Percentiles rank a stretch among this genome's conserved stretches.
Conservation (phyloP, 2,329 filamentous ascomycete genomes). For the Blumeriella jaapii region DNA sequence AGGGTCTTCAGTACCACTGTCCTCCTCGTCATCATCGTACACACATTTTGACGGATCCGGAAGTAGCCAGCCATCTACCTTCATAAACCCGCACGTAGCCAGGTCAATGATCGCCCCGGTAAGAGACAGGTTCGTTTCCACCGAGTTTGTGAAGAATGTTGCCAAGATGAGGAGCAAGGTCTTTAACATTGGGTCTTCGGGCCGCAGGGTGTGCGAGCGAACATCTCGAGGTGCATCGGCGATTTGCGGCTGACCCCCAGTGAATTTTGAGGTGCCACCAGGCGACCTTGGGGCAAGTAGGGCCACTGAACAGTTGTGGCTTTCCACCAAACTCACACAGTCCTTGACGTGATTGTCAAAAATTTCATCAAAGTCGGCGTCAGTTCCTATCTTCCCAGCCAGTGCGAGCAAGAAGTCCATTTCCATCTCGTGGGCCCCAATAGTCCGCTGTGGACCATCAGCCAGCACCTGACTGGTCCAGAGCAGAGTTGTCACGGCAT, state of each 20-base stretch:
- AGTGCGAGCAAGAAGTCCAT: constrained; percentile 59
- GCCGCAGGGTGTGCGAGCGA: constrained; percentile 47
- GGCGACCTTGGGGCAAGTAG: constrained; percentile 52
- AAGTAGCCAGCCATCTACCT: constrained; percentile 82
- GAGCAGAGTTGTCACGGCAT: constrained; percentile 68
- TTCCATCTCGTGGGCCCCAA: constrained; percentile 65
- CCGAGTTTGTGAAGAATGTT: constrained; percentile 78
- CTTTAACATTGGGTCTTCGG: constrained; percentile 50
- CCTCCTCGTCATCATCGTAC: constrained; percentile 37
- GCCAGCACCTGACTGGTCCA: constrained; percentile 49
- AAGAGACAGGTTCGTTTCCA: constrained; percentile 81
- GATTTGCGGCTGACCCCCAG: constrained; percentile 42
- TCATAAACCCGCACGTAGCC: constrained; percentile 73
- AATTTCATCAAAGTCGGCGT: constrained; percentile 58
- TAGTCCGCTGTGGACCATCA: constrained; percentile 48
- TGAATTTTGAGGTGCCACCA: constrained; percentile 43
- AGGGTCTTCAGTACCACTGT: constrained; percentile 30
- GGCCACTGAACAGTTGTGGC: constrained; percentile 60
- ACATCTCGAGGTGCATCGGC: constrained; percentile 51
- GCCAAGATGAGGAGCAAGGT: constrained; percentile 60
- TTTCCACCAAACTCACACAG: constrained; percentile 55
- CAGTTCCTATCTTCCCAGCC: constrained; percentile 55
- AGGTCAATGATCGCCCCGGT: constrained; percentile 77
- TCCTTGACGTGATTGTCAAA: constrained; percentile 66
- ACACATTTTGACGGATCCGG: constrained; percentile 56